Conservation (phyloP, 768 basidiomycete species). For the Trametes cingulata region DNA sequence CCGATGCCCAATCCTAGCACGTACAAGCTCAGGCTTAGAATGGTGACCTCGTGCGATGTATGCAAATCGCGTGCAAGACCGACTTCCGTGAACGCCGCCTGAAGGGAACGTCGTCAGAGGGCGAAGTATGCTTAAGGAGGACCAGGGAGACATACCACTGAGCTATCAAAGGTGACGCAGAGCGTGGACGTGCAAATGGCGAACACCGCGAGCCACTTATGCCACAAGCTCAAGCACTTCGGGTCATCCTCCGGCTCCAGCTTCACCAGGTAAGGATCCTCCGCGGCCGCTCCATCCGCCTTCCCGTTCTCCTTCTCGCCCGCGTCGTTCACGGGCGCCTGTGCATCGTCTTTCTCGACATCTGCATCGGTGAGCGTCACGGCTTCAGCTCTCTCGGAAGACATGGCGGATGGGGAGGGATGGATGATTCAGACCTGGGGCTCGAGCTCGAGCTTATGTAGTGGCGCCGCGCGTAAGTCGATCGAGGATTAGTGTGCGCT, state of each 20-base stretch:
- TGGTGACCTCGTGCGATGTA: slow-evolving; percentile 53
- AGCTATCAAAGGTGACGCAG: slow-evolving; percentile 51
- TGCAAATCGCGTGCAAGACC: slow-evolving; percentile 54
- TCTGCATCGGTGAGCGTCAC: slow-evolving; percentile 13
- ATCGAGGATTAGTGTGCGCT: no score
- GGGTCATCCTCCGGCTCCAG: slow-evolving; percentile 33
- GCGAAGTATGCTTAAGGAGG: background rate
- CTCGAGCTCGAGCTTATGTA: no score
- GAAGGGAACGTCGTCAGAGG: no score
- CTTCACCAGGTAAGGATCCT: slow-evolving; percentile 18
- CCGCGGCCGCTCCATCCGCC: background rate
- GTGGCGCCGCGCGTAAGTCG: no score
- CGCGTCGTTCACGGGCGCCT: slow-evolving; percentile 2
- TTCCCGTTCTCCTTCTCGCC: background rate
- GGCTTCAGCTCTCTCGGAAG: slow-evolving; percentile 4
- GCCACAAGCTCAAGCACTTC: slow-evolving; percentile 19
- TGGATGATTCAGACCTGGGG: no score
- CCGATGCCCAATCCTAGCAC: slow-evolving; percentile 40
- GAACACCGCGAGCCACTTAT: slow-evolving; percentile 30
- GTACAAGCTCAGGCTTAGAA: slow-evolving; percentile 49
- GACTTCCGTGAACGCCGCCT: slow-evolving; percentile 66
- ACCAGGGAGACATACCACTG: slow-evolving; percentile 44
- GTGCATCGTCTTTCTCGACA: slow-evolving; percentile 12
- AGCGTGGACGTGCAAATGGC: slow-evolving; percentile 27
- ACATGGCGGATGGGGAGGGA: background rate